Evolutionary conservation across 345 rosid species (phyloP).

Genomic region (Tarenaya hassleriana): DNA sequence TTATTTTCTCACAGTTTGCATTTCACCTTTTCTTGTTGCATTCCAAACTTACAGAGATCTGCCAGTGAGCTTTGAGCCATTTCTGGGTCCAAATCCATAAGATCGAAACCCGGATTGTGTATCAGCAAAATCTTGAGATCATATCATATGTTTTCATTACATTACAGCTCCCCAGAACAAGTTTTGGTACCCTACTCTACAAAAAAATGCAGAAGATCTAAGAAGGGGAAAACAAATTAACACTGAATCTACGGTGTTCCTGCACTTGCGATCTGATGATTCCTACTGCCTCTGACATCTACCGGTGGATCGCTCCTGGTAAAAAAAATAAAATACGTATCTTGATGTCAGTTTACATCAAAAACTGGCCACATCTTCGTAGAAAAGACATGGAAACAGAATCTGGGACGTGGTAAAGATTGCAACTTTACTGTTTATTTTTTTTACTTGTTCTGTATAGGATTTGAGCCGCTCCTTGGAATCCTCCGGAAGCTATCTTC

Average conservation of each 20-base stretch:
- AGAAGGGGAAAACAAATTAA: background rate
- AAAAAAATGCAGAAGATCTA: constrained; percentile 1
- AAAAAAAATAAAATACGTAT: constrained; percentile 21
- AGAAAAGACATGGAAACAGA: constrained; percentile 1
- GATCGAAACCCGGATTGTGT: no score
- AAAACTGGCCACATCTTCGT: constrained; percentile 12
- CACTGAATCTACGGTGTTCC: constrained; percentile 11
- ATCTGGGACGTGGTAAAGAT: constrained; percentile 16
- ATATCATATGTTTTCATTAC: constrained; percentile 14
- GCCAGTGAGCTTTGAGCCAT: background rate
- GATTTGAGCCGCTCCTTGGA: constrained; percentile 67
- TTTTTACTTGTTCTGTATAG: constrained; percentile 65
- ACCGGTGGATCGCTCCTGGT: constrained; percentile 32
- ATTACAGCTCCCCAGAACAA: constrained; percentile 14
- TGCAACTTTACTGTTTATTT: constrained; percentile 11
- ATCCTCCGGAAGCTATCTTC: constrained; percentile 51
- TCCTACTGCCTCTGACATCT: constrained; percentile 21
- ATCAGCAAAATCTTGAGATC: constrained; percentile 16
- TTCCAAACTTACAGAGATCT: constrained; percentile 13
- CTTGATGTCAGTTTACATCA: constrained; percentile 2
- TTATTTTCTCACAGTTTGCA: no score
- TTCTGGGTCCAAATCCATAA: no score
- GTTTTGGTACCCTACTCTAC: constrained; percentile 21
- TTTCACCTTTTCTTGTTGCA: constrained; percentile 1
- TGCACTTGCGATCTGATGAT: constrained; percentile 23